A percentile compares a stretch with the other conserved stretches of the same genome.
Evolutionary conservation across 169 alveolate genomes (phyloP).

Genomic region (Plasmodium relictum): DNA sequence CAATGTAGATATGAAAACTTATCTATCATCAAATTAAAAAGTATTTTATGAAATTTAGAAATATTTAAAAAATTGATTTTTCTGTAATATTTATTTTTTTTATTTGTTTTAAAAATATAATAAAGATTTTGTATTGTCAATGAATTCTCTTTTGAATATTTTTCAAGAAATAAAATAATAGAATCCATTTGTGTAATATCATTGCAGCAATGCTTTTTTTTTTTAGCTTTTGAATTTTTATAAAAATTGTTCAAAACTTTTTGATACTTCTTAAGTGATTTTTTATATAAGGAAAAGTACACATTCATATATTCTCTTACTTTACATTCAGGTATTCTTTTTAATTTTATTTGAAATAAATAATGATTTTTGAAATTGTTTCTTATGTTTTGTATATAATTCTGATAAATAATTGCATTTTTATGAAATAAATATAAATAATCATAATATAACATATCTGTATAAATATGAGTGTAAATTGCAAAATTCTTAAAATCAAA

Average conservation of each 20-base stretch:
- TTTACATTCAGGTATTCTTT: constrained; percentile 27
- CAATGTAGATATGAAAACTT: constrained; percentile 28
- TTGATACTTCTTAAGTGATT: constrained; percentile 15
- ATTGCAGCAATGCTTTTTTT: not conserved
- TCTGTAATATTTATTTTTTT: not conserved
- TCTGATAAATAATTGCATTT: constrained; percentile 27
- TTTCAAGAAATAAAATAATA: constrained; percentile 21
- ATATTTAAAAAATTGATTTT: not conserved
- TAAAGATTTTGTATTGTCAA: constrained; percentile 18
- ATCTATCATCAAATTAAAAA: constrained; percentile 37
- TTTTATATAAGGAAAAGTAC: constrained; percentile 27
- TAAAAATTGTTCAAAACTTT: constrained; percentile 2
- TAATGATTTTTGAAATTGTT: constrained; percentile 17
- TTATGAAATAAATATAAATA: constrained; percentile 53
- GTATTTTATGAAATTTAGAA: constrained; percentile 27
- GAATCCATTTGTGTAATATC: constrained; percentile 1
- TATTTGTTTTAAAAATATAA: constrained; percentile 41
- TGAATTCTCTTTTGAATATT: constrained; percentile 8
- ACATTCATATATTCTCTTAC: constrained; percentile 39
- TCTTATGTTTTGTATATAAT: constrained; percentile 17
- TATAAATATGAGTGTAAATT: constrained; percentile 69
- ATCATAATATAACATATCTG: constrained; percentile 73
- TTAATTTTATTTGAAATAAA: constrained; percentile 52
- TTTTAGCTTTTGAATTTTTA: not conserved
- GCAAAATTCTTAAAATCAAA: constrained; percentile 27